These are phyloP conservation scores for Dinochytrium kinnereticum DNA, from an alignment of 371 early-diverging fungal species.

Conservation along the genomic window DNA sequence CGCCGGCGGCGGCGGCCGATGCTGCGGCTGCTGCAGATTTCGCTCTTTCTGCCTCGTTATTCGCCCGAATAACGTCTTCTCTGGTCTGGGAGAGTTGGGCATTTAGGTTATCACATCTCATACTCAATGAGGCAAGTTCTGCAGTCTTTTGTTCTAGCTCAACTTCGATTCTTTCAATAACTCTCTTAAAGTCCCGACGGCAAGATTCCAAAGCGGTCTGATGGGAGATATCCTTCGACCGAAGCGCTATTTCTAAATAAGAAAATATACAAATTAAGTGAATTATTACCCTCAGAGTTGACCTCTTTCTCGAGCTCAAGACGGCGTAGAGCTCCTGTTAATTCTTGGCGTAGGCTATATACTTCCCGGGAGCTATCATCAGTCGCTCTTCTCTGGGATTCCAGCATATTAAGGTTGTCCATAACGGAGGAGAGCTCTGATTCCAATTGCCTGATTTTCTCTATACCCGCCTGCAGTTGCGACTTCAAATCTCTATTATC, in stretches of 20 bases:
- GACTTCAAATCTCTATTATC: slow-evolving; percentile 16
- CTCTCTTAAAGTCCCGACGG: slow-evolving; percentile 6
- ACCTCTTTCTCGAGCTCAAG: slow-evolving; percentile 28
- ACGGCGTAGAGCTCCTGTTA: slow-evolving; percentile 24
- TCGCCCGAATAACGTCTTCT: slow-evolving; percentile 15
- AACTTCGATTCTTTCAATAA: slow-evolving; percentile 4
- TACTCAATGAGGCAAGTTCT: slow-evolving; percentile 12
- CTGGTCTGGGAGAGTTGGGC: background rate
- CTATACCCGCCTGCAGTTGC: slow-evolving; percentile 2
- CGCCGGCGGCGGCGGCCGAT: slow-evolving; percentile 34
- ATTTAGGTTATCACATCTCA: background rate
- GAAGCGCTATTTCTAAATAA: slow-evolving; percentile 16
- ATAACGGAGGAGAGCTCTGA: slow-evolving; percentile 24
- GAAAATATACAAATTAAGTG: background rate
- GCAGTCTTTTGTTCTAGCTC: slow-evolving; percentile 9
- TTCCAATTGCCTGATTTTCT: slow-evolving; percentile 12
- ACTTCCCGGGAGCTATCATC: slow-evolving; percentile 26
- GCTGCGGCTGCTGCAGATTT: slow-evolving; percentile 32
- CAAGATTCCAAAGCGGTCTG: slow-evolving; percentile 3
- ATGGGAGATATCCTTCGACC: slow-evolving; percentile 14
- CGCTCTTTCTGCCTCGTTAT: slow-evolving; percentile 32
- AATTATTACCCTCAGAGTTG: slow-evolving; percentile 26
- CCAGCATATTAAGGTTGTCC: slow-evolving; percentile 30
- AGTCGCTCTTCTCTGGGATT: slow-evolving; percentile 27
- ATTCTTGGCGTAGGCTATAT: slow-evolving; percentile 29